These are phyloP conservation scores for Saussurea involucrata DNA, from an alignment of 129 eudicot genomes.

Conservation along the genomic window DNA sequence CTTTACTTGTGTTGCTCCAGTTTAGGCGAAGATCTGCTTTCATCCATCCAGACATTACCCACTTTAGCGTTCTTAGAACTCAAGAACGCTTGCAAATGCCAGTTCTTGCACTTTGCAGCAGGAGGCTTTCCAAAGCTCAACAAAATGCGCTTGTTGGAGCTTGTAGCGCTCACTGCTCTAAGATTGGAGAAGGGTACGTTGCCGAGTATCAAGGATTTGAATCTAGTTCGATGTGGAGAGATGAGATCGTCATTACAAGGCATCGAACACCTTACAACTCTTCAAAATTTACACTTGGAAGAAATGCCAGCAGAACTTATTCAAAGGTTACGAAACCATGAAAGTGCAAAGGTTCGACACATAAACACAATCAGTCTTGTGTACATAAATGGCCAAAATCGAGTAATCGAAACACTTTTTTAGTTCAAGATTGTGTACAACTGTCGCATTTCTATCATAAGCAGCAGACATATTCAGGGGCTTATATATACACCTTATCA, in stretches of 20 bases:
- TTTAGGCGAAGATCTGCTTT: conserved; percentile 36
- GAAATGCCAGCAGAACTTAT: conserved; percentile 46
- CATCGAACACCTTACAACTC: conserved; percentile 43
- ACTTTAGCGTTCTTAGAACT: conserved; percentile 45
- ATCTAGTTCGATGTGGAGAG: conserved; percentile 38
- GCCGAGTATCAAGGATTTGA: conserved; percentile 38
- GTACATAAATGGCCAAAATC: conserved; percentile 25
- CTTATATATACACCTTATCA: too few species aligned
- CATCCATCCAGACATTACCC: conserved; percentile 32
- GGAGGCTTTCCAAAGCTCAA: conserved; percentile 44
- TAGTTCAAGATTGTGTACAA: conserved; percentile 10
- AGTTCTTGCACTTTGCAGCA: conserved; percentile 27
- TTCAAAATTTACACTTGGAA: conserved; percentile 44
- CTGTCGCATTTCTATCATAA: too few species aligned
- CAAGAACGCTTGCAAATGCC: conserved; percentile 36
- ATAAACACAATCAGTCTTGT: conserved; percentile 31
- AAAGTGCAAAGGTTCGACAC: conserved; percentile 30
- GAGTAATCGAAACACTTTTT: conserved; percentile 31
- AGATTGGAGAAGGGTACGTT: conserved; percentile 44
- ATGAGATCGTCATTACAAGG: conserved; percentile 43
- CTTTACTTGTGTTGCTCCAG: conserved; percentile 40
- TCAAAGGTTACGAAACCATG: conserved; percentile 28
- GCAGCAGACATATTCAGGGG: too few species aligned
- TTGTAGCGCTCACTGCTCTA: conserved; percentile 24
- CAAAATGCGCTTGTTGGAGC: conserved; percentile 40